Evolutionary conservation across 2,329 filamentous ascomycete genomes (phyloP), one percentile per base, ranked within the genome.

Genomic region (Diplodia corticola): DNA sequence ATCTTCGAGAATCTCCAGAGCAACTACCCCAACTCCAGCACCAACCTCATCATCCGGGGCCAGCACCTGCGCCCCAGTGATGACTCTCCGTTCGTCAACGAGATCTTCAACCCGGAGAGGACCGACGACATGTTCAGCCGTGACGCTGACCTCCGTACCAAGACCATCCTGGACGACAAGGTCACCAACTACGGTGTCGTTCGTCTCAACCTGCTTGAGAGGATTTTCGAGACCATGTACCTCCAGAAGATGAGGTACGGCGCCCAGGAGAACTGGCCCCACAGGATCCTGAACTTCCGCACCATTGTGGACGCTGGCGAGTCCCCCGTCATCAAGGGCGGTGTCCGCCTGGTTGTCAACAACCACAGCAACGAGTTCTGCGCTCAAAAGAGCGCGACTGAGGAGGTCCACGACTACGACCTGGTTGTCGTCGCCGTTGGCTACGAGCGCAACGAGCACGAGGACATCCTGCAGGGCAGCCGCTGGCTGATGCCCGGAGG

Each of bases 141-240:
- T 70, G 82, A 89, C 0, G 80, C 88, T 1, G 81, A 83, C 51
- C 83, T 88, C 68, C 90, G 93, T 57, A 81, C 84, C 35, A 79
- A 81, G 15, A 82, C 82, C 28, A 81, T 97, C 61, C 80, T 83
- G 17, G 88, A 88, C 63, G 91, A 96, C 71, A 89, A 90, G 67
- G 88, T 88, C 33, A 98, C 94, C 68, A 98, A 98, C 82, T 98
- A 98, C 77, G 91, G 92, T 63, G 94, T 98, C 4, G 94, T 99
- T 3, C 89, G 94, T 7, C 85, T 97, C n/a, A 87, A 92, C 70
- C 86, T 98, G 60, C 91, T 98, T 67, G 94, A 98, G 78, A 86
- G 89, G 66, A 86, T 98, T 33, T 98, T 96, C 78, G 88, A 94
- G 78, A 87, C 86, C 66, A 88, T 97, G 80, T 98, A 98, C 79